Evolutionary conservation across 495 filamentous ascomycete genomes (phyloP), one percentile per base, ranked within the genome.

Genomic region (Articulospora tetracladia): DNA sequence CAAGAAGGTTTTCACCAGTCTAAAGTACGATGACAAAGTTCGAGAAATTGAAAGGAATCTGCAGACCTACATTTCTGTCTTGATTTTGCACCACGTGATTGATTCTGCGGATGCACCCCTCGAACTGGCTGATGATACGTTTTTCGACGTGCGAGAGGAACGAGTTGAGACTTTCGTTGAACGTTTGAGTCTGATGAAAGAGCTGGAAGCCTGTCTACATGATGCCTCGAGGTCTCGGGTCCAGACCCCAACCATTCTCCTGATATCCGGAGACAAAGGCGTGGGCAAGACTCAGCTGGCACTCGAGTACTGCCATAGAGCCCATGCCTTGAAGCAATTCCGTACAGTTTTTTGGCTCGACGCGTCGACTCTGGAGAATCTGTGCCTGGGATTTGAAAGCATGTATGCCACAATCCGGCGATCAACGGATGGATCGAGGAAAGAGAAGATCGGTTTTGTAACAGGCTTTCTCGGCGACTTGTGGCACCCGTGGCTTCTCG

Each of bases 71-170:
- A 64, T 64, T 27, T 64, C 61, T 1, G 56, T 64, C 11, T 46
- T 64, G 41, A 59, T 64, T 24, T 51, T 64, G 15, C 61, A 64
- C 36, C 61, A 64, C 26, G 61, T 64, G 36, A 59, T 64, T 23
- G 61, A 64, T 54, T 55, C 50, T 26, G n/a, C 49, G 8, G 61
- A 64, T 2, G 34, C 50, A 1, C 56, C 56, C 22, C 11, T 44
- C 0, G n/a, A 19, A 26, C 41, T 25, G 13, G 41, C 22, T 13
- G 56, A 59, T 12, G 61, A 64, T 34, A 49, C 50, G 2, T 64
- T 59, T 32, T 64, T 59, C 39, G 49, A 59, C 25, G 61, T 64
- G 26, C 32, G 61, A 30, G 61, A 64, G 46, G 41, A 59, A 32
- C 22, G 56, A 32, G 30, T 64, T 11, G 20, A 10, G 27, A n/a